A percentile compares a stretch with the other conserved stretches of the same genome.
Evolutionary conservation across 257 asterid genomes (phyloP).

Genomic region (Nicotiana tomentosiformis): DNA sequence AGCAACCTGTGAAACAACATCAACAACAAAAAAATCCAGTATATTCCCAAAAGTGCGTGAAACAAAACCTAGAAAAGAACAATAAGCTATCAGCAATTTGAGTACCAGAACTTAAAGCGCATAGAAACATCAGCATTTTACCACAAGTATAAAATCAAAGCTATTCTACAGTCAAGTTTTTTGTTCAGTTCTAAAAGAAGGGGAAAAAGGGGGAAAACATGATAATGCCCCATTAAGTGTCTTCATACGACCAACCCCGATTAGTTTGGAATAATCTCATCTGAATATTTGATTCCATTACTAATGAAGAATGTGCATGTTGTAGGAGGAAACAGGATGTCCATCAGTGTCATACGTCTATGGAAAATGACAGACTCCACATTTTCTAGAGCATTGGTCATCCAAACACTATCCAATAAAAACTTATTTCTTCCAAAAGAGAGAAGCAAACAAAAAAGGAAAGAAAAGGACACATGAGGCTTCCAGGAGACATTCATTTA

Average conservation of each 20-base stretch:
- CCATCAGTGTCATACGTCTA: neutral
- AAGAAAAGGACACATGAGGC: too few relatives aligned
- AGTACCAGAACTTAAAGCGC: neutral
- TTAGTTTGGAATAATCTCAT: neutral
- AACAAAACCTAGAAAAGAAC: neutral
- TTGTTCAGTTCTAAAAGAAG: neutral
- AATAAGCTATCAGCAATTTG: neutral
- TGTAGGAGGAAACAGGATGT: neutral
- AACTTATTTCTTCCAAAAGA: too few relatives aligned
- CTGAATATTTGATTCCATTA: neutral
- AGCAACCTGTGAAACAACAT: conserved; percentile 1
- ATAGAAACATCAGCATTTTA: neutral
- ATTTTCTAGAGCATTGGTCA: neutral
- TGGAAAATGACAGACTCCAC: neutral
- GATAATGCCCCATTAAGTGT: too few relatives aligned
- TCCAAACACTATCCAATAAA: neutral
- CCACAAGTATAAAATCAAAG: neutral
- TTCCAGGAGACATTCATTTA: neutral
- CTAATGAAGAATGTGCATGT: neutral
- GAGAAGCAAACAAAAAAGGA: neutral
- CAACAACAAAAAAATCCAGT: too few relatives aligned
- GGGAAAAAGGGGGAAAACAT: neutral
- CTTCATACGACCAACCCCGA: neutral
- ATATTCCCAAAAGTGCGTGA: too few relatives aligned
- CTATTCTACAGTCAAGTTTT: neutral